phyloP scores from a whole-genome alignment of 1,139 yeast species.

The Hyphopichia khmerensis region DNA sequence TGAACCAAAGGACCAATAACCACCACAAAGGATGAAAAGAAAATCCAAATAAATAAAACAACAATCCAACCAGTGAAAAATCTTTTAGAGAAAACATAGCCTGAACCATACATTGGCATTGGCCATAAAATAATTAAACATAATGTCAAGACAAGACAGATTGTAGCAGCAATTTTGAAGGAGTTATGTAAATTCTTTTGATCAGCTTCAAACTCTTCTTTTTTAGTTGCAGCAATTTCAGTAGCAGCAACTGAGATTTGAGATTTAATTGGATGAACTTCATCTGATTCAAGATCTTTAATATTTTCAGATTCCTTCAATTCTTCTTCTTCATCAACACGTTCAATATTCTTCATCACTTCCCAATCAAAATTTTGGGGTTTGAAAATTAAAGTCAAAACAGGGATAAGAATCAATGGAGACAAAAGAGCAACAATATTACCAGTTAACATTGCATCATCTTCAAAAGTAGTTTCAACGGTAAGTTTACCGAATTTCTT shows the following conservation, averaged over 20 bases:
- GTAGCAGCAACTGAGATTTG: slow-evolving; percentile 41
- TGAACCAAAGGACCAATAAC: slow-evolving; percentile 64
- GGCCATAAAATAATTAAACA: slow-evolving; percentile 75
- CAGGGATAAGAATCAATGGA: slow-evolving; percentile 68
- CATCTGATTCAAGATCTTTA: slow-evolving; percentile 17
- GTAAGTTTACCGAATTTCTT: slow-evolving; percentile 51
- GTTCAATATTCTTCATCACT: slow-evolving; percentile 51
- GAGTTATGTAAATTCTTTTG: slow-evolving; percentile 44
- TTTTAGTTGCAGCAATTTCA: slow-evolving; percentile 37
- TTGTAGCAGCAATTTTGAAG: slow-evolving; percentile 53
- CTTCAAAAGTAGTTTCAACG: slow-evolving; percentile 67
- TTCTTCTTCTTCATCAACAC: slow-evolving; percentile 71
- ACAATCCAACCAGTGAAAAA: slow-evolving; percentile 85
- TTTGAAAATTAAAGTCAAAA: slow-evolving; percentile 60
- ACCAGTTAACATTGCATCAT: slow-evolving; percentile 83
- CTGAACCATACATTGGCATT: slow-evolving; percentile 83
- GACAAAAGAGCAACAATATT: slow-evolving; percentile 78
- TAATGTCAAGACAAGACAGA: slow-evolving; percentile 58
- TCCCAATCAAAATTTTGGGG: slow-evolving; percentile 78
- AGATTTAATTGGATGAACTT: slow-evolving; percentile 38
- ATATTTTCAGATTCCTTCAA: slow-evolving; percentile 38
- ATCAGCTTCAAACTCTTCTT: slow-evolving; percentile 44
- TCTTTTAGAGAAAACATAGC: slow-evolving; percentile 64
- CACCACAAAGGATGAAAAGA: slow-evolving; percentile 55
- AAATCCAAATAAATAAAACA: slow-evolving; percentile 73